These are phyloP conservation scores for Cnidoscolus chayamansa DNA, from an alignment of 441 rosid species.

Conservation along the genomic window DNA sequence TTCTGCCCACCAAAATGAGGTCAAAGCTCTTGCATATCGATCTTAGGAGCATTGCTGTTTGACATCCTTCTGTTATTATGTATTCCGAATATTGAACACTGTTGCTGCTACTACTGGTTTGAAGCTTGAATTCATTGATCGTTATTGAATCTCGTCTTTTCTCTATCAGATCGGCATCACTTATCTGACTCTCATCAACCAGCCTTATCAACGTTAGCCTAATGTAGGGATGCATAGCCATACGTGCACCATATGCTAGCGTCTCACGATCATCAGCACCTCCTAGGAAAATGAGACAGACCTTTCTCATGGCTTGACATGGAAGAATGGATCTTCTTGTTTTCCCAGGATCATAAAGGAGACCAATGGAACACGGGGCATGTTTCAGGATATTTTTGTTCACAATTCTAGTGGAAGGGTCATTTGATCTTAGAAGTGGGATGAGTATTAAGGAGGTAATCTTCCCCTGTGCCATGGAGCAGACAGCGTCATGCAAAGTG, in stretches of 20 bases:
- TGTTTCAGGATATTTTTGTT: slow-evolving; percentile 57
- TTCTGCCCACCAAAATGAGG: slow-evolving; percentile 55
- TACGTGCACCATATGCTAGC: slow-evolving; percentile 54
- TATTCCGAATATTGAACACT: slow-evolving; percentile 41
- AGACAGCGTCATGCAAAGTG: slow-evolving; percentile 45
- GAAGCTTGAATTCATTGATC: slow-evolving; percentile 31
- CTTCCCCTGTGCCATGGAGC: slow-evolving; percentile 37
- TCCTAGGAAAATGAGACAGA: slow-evolving; percentile 53
- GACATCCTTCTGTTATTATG: slow-evolving; percentile 36
- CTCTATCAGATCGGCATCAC: slow-evolving; percentile 32
- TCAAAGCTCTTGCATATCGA: slow-evolving; percentile 44
- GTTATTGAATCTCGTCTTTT: slow-evolving; percentile 27
- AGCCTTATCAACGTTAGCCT: slow-evolving; percentile 49
- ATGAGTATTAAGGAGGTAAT: slow-evolving; percentile 33
- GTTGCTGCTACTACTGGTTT: slow-evolving; percentile 5
- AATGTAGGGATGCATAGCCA: slow-evolving; percentile 41
- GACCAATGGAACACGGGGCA: slow-evolving; percentile 63
- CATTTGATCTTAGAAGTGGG: slow-evolving; percentile 23
- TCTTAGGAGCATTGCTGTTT: slow-evolving; percentile 40
- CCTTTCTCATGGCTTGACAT: slow-evolving; percentile 35
- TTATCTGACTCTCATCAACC: slow-evolving; percentile 38
- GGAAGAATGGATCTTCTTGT: slow-evolving; percentile 9
- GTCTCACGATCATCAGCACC: slow-evolving; percentile 86
- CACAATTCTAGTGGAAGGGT: slow-evolving; percentile 34
- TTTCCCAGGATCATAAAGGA: slow-evolving; percentile 42